Conservation (phyloP, 2,329 filamentous ascomycete genomes). For the Lecanicillium sp. region DNA sequence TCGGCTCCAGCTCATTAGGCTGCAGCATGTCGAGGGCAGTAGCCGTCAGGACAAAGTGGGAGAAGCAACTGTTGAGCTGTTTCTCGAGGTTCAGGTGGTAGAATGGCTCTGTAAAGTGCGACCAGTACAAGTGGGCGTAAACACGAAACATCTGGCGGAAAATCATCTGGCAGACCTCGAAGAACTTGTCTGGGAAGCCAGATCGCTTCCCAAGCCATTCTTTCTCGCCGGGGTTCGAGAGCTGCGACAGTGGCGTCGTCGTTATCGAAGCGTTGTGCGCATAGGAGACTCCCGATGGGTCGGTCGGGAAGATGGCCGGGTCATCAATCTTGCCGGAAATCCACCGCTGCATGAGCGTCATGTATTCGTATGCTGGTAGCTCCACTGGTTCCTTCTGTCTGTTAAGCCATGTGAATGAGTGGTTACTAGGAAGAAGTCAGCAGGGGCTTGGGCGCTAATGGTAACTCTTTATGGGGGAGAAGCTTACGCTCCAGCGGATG, state of each 20-base stretch:
- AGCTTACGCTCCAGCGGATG: constrained; percentile 91
- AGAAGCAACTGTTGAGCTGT: constrained; percentile 81
- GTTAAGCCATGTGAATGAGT: constrained; percentile 96
- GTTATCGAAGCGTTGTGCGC: constrained; percentile 53
- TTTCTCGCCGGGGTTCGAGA: constrained; percentile 52
- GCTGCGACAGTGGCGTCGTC: constrained; percentile 52
- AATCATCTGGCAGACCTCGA: constrained; percentile 84
- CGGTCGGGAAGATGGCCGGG: constrained; percentile 81
- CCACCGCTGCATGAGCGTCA: constrained; percentile 94
- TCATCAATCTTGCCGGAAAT: constrained; percentile 95
- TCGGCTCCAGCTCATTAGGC: constrained; percentile 86
- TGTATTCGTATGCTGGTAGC: constrained; percentile 87
- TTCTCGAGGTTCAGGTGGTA: constrained; percentile 77
- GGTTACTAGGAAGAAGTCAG: constrained; percentile 46
- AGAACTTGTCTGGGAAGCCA: constrained; percentile 85
- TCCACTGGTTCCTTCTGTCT: constrained; percentile 80
- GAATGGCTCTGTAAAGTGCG: constrained; percentile 80
- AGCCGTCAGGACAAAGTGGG: constrained; percentile 73
- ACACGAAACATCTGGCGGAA: constrained; percentile 99
- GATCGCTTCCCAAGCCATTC: constrained; percentile 88
- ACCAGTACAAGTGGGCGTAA: constrained; percentile 96
- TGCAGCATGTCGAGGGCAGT: constrained; percentile 78
- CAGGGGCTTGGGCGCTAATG: not conserved
- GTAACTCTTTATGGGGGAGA: not conserved
- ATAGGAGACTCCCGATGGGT: constrained; percentile 62